Evolutionary conservation across 2,329 filamentous ascomycete genomes (phyloP).

Genomic region (Exophiala sideris): DNA sequence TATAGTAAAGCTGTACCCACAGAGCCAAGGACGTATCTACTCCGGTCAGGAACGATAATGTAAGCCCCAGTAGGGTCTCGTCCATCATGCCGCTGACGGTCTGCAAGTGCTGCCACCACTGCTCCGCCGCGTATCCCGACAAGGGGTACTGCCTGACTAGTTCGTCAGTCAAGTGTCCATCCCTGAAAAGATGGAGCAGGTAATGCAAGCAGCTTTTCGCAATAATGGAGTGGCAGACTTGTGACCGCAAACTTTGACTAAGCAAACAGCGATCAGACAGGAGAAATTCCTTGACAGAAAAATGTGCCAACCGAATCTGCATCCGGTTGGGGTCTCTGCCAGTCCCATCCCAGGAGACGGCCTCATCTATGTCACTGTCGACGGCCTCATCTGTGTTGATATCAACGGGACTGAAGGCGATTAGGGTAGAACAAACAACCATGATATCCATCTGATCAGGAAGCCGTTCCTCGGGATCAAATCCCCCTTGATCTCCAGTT

Average conservation of each 20-base stretch:
- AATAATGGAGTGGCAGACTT: conserved; percentile 8
- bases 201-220: conserved; percentile 14
- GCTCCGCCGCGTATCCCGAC: conserved; percentile 3
- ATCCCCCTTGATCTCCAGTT: conserved; percentile 8
- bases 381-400: background rate
- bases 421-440: conserved; percentile 26
- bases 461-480: conserved; percentile 11
- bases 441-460: conserved; percentile 20
- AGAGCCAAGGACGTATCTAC: background rate
- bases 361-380: background rate
- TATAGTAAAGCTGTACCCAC: conserved; percentile 13
- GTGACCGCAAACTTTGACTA: background rate
- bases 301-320: conserved; percentile 27
- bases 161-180: conserved; percentile 6
- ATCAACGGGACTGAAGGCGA: conserved; percentile 8
- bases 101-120: conserved; percentile 13
- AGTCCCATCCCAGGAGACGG: background rate
- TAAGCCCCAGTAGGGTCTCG: background rate
- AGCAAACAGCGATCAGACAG: conserved; percentile 5
- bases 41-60: conserved; percentile 1
- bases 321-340: background rate
- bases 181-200: conserved; percentile 2
- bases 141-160: conserved; percentile 1
- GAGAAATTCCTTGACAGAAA: conserved; percentile 30
- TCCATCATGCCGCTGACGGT: background rate